Conservation (phyloP, 192 early-diverging fungal genomes). For the Phycomyces nitens region DNA sequence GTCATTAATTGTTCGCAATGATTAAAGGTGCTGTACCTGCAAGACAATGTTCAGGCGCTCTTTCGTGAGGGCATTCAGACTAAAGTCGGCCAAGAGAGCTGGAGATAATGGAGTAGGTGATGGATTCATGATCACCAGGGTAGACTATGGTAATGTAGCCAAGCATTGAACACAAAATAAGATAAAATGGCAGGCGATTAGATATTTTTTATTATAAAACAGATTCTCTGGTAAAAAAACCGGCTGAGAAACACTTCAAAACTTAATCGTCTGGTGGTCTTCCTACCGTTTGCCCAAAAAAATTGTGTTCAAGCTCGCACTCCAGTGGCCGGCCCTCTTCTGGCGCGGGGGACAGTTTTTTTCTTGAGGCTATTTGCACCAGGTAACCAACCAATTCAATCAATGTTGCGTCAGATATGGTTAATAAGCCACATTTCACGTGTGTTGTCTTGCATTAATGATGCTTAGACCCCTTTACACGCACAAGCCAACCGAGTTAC, state of each 20-base stretch:
- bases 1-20: neutral
- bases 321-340: neutral
- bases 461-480: slow-evolving; percentile 21
- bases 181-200: neutral
- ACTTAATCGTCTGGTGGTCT: neutral
- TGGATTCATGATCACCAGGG: neutral
- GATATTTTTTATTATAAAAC: neutral
- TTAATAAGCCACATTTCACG: neutral
- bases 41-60: slow-evolving; percentile 26
- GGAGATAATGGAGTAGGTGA: neutral
- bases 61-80: slow-evolving; percentile 20
- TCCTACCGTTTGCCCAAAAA: slow-evolving; percentile 5
- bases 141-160: no score
- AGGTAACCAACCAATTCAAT: no score
- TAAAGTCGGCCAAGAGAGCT: slow-evolving; percentile 7
- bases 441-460: neutral
- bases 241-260: neutral
- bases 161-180: no score
- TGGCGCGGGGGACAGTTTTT: neutral
- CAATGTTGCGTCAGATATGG: neutral
- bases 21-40: slow-evolving; percentile 9
- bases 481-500: slow-evolving; percentile 4
- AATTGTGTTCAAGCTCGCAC: slow-evolving; percentile 3
- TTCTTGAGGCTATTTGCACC: neutral
- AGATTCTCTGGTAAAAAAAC: neutral